Evolutionary conservation across 208 protist species (phyloP).

Genomic region (Leptomonas seymouri): DNA sequence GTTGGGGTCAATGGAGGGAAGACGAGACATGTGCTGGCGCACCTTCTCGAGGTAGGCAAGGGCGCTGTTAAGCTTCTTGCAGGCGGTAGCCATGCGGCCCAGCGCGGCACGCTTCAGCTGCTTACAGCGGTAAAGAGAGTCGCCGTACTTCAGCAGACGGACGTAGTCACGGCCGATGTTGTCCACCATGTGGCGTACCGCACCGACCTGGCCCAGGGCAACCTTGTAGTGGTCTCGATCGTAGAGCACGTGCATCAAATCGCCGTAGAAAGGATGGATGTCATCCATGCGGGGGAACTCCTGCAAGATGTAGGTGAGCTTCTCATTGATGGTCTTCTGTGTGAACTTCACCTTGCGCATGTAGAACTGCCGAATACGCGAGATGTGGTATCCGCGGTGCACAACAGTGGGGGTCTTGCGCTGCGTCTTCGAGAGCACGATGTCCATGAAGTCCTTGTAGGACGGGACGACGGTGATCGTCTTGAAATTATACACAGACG

Average conservation of each 20-base stretch:
- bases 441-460: constrained; percentile 99
- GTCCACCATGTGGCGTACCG: constrained; percentile 97
- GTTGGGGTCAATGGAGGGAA: constrained; percentile 99
- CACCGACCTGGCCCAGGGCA: constrained; percentile 99
- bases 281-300: constrained; percentile 98
- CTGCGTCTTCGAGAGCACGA: constrained; percentile 99
- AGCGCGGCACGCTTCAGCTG: constrained; percentile 99
- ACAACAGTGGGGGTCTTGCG: constrained; percentile 99
- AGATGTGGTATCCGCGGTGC: constrained; percentile 99
- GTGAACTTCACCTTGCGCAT: constrained; percentile 99
- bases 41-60: constrained; percentile 99
- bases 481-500: constrained; percentile 98
- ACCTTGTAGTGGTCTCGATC: constrained; percentile 99
- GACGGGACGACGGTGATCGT: constrained; percentile 97
- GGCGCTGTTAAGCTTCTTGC: constrained; percentile 95
- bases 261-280: constrained; percentile 99
- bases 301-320: constrained; percentile 96
- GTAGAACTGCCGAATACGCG: constrained; percentile 99
- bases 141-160: constrained; percentile 99
- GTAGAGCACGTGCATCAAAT: constrained; percentile 99
- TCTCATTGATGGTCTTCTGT: constrained; percentile 98
- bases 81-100: constrained; percentile 98
- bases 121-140: constrained; percentile 99
- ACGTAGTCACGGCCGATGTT: constrained; percentile 98
- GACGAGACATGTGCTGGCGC: constrained; percentile 99